Evolutionary conservation across 495 filamentous ascomycete genomes (phyloP), one percentile per base, ranked within the genome.

Genomic region (Podospora pseudopauciseta): DNA sequence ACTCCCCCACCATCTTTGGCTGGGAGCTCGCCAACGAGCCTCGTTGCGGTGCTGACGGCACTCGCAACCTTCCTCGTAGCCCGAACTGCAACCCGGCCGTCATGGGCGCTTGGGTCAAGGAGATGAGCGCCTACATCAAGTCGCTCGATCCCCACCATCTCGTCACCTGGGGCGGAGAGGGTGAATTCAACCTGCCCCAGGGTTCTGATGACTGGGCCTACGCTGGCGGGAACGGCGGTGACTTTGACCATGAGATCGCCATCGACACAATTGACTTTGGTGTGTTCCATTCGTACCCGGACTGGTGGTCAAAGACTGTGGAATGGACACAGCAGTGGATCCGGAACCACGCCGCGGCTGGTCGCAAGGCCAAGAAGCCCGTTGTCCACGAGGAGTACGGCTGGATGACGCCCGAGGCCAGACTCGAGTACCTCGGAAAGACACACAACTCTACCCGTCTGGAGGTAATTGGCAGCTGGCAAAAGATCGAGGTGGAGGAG

Each of bases 331-430:
- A 82, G 54, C 78, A 80, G 60, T 91, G 89, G 89, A 82, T 91
- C 67, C 77, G 76, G 4, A 82, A 88, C 62, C 89, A 92, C 67
- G 86, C 84, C 2, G 80, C 76, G 0, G 81, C 85, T 1, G 87
- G 86, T 65, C 76, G 77, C 44, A 82, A 81, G 11, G 83, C 81
- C 9, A 83, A 83, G 23, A 91, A 91, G 77, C 88, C 90, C 0
- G 89, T 90, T 56, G 79, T 91, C 23, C 82, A 89, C 62, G 89
- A 92, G 70, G 90, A 91, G 73, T 91, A 91, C 69, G 88, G 88
- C 68, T 80, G 72, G 70, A 72, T 84, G 55, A 81, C 77, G 2
- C 73, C 78, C 56, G 76, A 80, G 71, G 59, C 68, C 77, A 67
- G 81, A 75, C 63, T 84, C 72, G 74, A 74, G 49, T 68, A 77